phyloP scores from a whole-genome alignment of 2,329 filamentous ascomycete genomes.

The Aspergillus caelatus region DNA sequence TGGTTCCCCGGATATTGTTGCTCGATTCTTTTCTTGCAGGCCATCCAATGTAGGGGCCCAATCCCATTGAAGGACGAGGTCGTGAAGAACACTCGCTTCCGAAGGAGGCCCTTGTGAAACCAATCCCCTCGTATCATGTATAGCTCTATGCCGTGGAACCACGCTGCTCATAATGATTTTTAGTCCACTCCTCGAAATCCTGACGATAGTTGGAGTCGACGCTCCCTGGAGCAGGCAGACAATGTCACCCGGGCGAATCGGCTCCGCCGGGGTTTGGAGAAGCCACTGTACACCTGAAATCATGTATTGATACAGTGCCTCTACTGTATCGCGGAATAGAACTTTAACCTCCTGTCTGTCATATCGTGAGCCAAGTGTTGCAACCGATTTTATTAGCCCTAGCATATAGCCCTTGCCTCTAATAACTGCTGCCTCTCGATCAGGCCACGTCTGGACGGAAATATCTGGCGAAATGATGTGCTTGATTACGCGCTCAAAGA shows the following conservation, averaged over 20 bases:
- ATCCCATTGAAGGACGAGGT: not conserved
- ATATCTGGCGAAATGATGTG: not conserved
- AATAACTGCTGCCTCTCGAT: not conserved
- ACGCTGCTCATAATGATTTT: not conserved
- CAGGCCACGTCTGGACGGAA: not conserved
- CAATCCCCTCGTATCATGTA: fast-evolving
- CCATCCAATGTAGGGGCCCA: not conserved
- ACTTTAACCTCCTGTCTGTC: not conserved
- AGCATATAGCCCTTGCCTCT: not conserved
- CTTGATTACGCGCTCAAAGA: not conserved
- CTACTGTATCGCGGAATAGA: not conserved
- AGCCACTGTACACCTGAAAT: not conserved
- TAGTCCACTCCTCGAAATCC: not conserved
- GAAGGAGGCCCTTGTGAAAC: not conserved
- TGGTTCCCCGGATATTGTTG: fast-evolving
- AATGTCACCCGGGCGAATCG: not conserved
- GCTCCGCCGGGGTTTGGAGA: not conserved
- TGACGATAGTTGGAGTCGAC: not conserved
- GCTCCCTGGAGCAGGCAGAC: not conserved
- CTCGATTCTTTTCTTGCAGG: not conserved
- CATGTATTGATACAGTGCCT: not conserved
- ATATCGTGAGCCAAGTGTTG: not conserved
- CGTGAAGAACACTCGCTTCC: not conserved
- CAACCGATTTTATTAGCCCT: not conserved
- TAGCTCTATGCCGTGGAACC: not conserved